phyloP scores from a whole-genome alignment of 2,329 filamentous ascomycete species.

The Colletotrichum australisinense region DNA sequence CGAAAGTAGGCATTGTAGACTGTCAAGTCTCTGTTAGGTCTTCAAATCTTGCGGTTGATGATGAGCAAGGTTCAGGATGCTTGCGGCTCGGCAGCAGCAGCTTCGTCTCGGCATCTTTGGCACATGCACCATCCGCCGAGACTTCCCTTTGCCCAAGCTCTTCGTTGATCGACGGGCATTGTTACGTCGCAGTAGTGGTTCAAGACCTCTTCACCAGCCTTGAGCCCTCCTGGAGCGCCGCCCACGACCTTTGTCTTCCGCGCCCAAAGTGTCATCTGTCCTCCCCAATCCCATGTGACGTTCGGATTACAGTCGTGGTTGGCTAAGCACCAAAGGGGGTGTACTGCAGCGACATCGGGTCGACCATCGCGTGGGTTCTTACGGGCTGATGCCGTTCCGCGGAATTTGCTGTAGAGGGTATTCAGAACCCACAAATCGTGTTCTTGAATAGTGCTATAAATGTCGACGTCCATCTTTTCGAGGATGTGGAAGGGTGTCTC shows the following conservation, averaged over 20 bases:
- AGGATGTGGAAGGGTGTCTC: slow-evolving; percentile 80
- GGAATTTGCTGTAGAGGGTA: slow-evolving; percentile 91
- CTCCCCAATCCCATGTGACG: slow-evolving; percentile 93
- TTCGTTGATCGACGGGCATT: slow-evolving; percentile 80
- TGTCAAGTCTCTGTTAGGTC: not conserved
- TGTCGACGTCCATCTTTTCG: slow-evolving; percentile 86
- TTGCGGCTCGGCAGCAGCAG: slow-evolving; percentile 37
- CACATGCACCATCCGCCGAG: slow-evolving; percentile 93
- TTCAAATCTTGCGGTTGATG: not conserved
- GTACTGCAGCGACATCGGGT: slow-evolving; percentile 92
- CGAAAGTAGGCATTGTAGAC: not conserved
- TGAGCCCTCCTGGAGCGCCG: slow-evolving; percentile 69
- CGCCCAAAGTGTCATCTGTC: slow-evolving; percentile 77
- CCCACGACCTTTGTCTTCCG: slow-evolving; percentile 68
- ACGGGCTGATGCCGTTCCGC: slow-evolving; percentile 89
- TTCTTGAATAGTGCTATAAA: slow-evolving; percentile 67
- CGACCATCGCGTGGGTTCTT: slow-evolving; percentile 81
- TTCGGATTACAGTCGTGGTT: slow-evolving; percentile 98
- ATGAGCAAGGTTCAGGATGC: not conserved
- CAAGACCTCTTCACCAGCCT: slow-evolving; percentile 84
- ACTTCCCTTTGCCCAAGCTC: slow-evolving; percentile 90
- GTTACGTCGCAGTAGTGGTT: slow-evolving; percentile 95
- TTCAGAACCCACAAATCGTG: slow-evolving; percentile 89
- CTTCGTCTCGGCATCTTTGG: slow-evolving; percentile 81
- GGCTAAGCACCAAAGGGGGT: slow-evolving; percentile 95